phyloP scores from a whole-genome alignment of 371 early-diverging fungal species.

The Zancudomyces culisetae region DNA sequence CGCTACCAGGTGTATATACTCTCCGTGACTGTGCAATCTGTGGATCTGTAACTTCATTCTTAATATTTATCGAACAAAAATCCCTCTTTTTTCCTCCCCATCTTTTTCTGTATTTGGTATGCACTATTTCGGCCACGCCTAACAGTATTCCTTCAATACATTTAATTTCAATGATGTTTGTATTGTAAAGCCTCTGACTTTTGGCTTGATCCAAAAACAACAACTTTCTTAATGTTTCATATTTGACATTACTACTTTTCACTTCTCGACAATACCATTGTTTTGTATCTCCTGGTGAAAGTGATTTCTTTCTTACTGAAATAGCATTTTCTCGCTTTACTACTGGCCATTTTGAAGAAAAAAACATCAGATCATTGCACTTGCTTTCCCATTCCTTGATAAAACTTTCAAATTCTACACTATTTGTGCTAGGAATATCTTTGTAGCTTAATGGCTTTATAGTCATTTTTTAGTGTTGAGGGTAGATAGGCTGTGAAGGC shows the following conservation, averaged over 20 bases:
- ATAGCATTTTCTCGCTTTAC: slow-evolving; percentile 5
- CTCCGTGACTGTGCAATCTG: not conserved
- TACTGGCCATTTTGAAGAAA: slow-evolving; percentile 15
- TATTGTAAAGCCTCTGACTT: not conserved
- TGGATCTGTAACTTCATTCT: not conserved
- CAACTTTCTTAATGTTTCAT: not conserved
- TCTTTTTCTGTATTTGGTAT: not conserved
- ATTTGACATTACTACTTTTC: not conserved
- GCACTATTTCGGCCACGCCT: not conserved
- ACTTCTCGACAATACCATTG: slow-evolving; percentile 2
- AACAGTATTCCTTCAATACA: not conserved
- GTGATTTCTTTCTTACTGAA: not conserved
- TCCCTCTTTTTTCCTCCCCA: slow-evolving; percentile 4
- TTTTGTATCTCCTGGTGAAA: not conserved
- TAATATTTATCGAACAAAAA: not conserved
- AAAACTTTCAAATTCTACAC: slow-evolving; percentile 11
- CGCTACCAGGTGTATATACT: not conserved
- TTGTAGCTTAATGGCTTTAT: slow-evolving; percentile 11
- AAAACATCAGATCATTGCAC: slow-evolving; percentile 21
- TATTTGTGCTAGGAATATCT: slow-evolving; percentile 9
- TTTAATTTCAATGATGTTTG: not conserved
- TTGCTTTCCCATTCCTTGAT: slow-evolving; percentile 18
- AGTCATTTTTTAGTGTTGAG: too few relatives aligned
- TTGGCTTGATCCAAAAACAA: not conserved
- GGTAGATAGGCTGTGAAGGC: too few relatives aligned